Evolutionary conservation across 2,329 filamentous ascomycete genomes (phyloP), one percentile per base, ranked within the genome.

Genomic region (Cladobotryum mycophilum): DNA sequence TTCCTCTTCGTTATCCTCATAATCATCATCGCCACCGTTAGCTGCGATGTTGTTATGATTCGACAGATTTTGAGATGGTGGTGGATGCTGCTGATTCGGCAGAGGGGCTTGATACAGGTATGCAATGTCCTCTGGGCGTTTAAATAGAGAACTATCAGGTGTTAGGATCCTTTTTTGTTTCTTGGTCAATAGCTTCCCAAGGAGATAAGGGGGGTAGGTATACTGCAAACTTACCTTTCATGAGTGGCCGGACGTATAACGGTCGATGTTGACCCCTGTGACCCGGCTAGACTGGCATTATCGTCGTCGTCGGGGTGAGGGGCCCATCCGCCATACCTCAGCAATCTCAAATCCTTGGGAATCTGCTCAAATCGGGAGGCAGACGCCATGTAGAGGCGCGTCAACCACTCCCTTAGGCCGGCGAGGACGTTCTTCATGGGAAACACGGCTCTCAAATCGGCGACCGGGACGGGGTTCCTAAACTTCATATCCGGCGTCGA

Each of bases 371-470:
- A 8, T 11, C 46, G 20, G 1, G 33, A 30, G 13, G 38, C 25
- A 12, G 41, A 14, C 18, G 48, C 34, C 15, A 25, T 25, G 35
- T 41, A 45, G 8, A 41, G 47, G 13, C 17, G 15, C 13, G 43
- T 8, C 8, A 53, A 34, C 47, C 51, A 53, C 17, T 47, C 15
- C 20, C 41, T 51, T n/a, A 53, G 33, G 34, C 15, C 13, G 5
- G 14, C 13, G n/a, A 53, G 48, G 33, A 42, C 14, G 18, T 42
- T 8, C 1, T 33, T 15, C 15, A 51, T 34, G 13, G 53, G 51
- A 25, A 40, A 55, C n/a, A 33, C 14, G 6, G 17, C 30, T 37
- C 50, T 45, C 25, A 53, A 15, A 12, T 20, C 18, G 25, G 47
- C 14, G 15, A 54, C 14, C 11, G 50, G 20, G 14, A 44, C 20